A percentile compares a stretch with the other conserved stretches of the same genome.
Evolutionary conservation across 306 rosid species (phyloP).

Genomic region (Vachellia pachyceras): DNA sequence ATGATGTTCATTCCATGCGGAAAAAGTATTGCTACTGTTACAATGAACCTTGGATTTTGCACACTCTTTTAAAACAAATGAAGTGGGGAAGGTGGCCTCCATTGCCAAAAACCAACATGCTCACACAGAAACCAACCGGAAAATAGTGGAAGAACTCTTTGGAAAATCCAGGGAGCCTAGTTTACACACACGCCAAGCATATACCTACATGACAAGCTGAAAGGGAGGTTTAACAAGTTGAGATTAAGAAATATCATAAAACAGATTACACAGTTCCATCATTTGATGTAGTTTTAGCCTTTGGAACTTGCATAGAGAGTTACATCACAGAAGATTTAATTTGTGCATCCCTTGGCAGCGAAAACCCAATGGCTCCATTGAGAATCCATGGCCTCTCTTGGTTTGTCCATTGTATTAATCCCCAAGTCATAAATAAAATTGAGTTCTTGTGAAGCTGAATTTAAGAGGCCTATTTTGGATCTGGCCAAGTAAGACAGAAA

Average conservation of each 20-base stretch:
- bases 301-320: not conserved
- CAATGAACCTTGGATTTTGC: not conserved
- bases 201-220: not conserved
- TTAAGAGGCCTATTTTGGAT: not conserved
- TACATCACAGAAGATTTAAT: not conserved
- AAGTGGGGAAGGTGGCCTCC: not conserved
- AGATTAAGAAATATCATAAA: not conserved
- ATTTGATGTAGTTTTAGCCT: not conserved
- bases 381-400: not conserved
- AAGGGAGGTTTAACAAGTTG: not conserved
- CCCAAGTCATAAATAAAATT: constrained; percentile 18
- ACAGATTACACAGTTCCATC: not conserved
- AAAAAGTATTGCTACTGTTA: not conserved
- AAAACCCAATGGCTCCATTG: not conserved
- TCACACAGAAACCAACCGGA: not conserved
- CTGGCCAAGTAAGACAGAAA: not conserved
- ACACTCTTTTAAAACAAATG: not conserved
- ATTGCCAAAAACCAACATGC: not conserved
- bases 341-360: not conserved
- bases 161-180: not conserved
- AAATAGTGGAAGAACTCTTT: not conserved
- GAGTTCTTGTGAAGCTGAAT: constrained; percentile 8
- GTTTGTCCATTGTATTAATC: not conserved
- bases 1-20: not conserved
- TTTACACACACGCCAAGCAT: not conserved